phyloP scores from a whole-genome alignment of 2,329 filamentous ascomycete genomes.

The Falciphora oryzae region DNA sequence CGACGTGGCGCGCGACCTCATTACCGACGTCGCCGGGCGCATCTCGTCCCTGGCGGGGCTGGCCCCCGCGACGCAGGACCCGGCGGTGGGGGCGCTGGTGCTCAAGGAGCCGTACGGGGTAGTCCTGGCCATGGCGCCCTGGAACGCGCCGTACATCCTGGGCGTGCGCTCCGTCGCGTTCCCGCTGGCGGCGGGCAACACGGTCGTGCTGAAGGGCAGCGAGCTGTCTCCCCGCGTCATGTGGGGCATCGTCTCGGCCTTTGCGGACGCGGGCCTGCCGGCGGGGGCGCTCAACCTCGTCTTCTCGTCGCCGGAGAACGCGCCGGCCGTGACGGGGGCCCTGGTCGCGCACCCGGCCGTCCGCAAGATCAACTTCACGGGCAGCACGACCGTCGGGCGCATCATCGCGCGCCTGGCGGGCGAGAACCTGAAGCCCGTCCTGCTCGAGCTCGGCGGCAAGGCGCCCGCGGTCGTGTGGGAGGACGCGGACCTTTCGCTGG shows the following conservation, averaged over 20 bases:
- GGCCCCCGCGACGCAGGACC: conserved; percentile 25
- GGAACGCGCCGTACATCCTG: conserved; percentile 58
- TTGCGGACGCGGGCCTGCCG: conserved; percentile 72
- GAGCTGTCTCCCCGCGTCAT: conserved; percentile 62
- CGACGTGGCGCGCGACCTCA: conserved; percentile 27
- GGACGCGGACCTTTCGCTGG: conserved; percentile 70
- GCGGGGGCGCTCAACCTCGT: conserved; percentile 69
- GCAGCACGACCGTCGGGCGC: conserved; percentile 66
- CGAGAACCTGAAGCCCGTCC: conserved; percentile 68
- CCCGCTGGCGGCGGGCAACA: conserved; percentile 74
- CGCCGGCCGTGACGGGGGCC: conserved; percentile 58
- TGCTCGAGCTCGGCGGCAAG: conserved; percentile 82
- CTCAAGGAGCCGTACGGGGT: conserved; percentile 75
- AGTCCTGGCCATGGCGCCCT: conserved; percentile 72
- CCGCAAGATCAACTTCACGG: conserved; percentile 84
- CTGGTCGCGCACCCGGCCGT: conserved; percentile 62
- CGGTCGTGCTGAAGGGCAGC: conserved; percentile 65
- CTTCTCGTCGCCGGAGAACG: conserved; percentile 59
- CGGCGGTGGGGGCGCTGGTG: conserved; percentile 50
- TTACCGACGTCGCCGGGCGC: conserved; percentile 38
- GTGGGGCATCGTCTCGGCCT: conserved; percentile 55
- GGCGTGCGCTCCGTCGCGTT: conserved; percentile 49
- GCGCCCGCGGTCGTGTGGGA: conserved; percentile 71
- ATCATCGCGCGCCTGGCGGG: conserved; percentile 67
- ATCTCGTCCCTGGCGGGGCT: conserved; percentile 23